Percentiles rank a stretch among this genome's conserved stretches.
Evolutionary conservation across 1,284 basidiomycete species (phyloP).

Genomic region (Ustilago bromivora): DNA sequence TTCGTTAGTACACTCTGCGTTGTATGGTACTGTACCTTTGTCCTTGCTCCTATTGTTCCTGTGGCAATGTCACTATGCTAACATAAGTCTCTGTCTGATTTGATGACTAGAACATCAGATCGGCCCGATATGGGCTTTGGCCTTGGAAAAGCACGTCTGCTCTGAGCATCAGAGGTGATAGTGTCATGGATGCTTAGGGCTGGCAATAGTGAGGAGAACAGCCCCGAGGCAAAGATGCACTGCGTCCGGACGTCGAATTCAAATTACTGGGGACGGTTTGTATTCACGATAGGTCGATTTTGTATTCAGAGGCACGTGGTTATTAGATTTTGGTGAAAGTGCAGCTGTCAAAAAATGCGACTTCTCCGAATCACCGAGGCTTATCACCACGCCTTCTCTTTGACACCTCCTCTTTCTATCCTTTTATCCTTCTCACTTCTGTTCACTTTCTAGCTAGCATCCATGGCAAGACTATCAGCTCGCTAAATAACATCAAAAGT

Average conservation of each 20-base stretch:
- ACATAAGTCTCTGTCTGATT: neutral
- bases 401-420: neutral
- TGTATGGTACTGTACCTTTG: neutral
- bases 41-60: neutral
- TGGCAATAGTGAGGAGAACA: neutral
- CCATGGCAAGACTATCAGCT: too few relatives aligned
- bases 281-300: neutral
- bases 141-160: too few relatives aligned
- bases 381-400: neutral
- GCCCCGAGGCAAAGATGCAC: neutral
- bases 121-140: neutral
- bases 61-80: neutral
- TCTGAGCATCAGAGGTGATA: too few relatives aligned
- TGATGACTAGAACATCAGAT: neutral
- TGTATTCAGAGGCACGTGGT: slow-evolving; percentile 3
- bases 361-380: slow-evolving; percentile 24
- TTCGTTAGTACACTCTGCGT: neutral
- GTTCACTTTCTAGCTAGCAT: neutral
- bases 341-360: slow-evolving; percentile 32
- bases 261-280: neutral
- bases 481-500: too few relatives aligned
- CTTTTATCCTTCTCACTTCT: neutral
- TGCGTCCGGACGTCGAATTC: slow-evolving; percentile 5
- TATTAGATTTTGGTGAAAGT: neutral
- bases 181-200: neutral